Percentiles rank a stretch among this genome's conserved stretches.
Evolutionary conservation across 345 rosid genomes (phyloP).

Genomic region (Lenwebbia sp.): DNA sequence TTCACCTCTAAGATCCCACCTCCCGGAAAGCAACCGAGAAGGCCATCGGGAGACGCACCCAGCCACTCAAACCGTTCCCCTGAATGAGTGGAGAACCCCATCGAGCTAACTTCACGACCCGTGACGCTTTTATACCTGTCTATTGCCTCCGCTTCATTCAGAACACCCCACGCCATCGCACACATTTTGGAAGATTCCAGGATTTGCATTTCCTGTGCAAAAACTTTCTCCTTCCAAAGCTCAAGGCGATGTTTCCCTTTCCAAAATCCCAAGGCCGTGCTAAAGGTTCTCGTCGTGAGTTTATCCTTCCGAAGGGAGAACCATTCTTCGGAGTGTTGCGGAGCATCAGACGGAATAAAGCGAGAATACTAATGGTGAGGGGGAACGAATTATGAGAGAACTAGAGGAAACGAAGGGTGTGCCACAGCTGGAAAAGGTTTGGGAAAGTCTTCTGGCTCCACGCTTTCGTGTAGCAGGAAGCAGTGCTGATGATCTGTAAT

Average conservation of each 20-base stretch:
- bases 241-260: constrained; percentile 64
- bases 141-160: constrained; percentile 64
- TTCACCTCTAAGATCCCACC: constrained; percentile 88
- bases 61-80: constrained; percentile 52
- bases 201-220: constrained; percentile 22
- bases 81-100: constrained; percentile 73
- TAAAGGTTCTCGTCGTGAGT: constrained; percentile 89
- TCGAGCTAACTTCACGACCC: constrained; percentile 52
- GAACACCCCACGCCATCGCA: constrained; percentile 88
- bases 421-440: constrained; percentile 15
- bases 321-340: constrained; percentile 95
- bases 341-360: constrained; percentile 37
- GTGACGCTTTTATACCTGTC: constrained; percentile 64
- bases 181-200: constrained; percentile 18
- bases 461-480: constrained; percentile 7
- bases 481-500: constrained; percentile 1
- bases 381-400: constrained; percentile 17
- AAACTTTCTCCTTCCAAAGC: constrained; percentile 93
- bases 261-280: constrained; percentile 93
- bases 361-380: constrained; percentile 30
- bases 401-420: constrained; percentile 14
- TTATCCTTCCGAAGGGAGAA: constrained; percentile 69
- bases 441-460: constrained; percentile 6
- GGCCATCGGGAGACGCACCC: constrained; percentile 96
- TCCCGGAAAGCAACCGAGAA: constrained; percentile 45